These are phyloP conservation scores for Hypoxylon sp. DNA, from an alignment of 2,329 filamentous ascomycete species.

Conservation along the genomic window DNA sequence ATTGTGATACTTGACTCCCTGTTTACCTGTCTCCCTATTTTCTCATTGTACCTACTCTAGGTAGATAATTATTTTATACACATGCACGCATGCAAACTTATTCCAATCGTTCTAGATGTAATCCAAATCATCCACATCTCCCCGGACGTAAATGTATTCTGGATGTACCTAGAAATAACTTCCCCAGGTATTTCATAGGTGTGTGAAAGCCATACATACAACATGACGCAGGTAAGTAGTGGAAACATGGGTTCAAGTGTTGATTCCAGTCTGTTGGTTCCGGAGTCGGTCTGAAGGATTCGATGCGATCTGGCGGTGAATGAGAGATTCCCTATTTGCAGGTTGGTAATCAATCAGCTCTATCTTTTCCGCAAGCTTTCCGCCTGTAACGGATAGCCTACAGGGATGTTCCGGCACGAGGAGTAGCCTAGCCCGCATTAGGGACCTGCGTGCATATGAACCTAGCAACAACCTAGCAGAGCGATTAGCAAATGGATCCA, in stretches of 20 bases:
- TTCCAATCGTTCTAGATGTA: too few relatives aligned
- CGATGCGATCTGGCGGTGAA: constrained; percentile 38
- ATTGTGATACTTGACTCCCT: too few relatives aligned
- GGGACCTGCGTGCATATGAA: constrained; percentile 10
- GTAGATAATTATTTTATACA: too few relatives aligned
- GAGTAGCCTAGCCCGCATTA: constrained; percentile 6
- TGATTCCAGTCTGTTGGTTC: constrained; percentile 31
- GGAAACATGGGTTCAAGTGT: too few relatives aligned
- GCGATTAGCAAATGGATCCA: constrained; percentile 25
- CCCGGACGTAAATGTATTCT: constrained; percentile 1
- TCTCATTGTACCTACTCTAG: too few relatives aligned
- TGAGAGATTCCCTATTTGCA: constrained; percentile 26
- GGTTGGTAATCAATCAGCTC: constrained; percentile 36
- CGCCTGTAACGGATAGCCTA: constrained; percentile 5
- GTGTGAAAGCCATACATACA: not conserved
- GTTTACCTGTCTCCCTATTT: too few relatives aligned
- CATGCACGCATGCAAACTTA: too few relatives aligned
- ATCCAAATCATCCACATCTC: not conserved
- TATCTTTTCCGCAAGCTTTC: constrained; percentile 7
- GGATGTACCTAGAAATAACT: not conserved
- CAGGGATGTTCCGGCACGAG: constrained; percentile 2
- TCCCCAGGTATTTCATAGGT: constrained; percentile 4
- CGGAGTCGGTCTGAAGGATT: constrained; percentile 35
- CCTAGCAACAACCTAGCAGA: constrained; percentile 9
- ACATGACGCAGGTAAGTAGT: not conserved